Percentiles rank a stretch among this genome's conserved stretches.
Evolutionary conservation across 139 green algal genomes (phyloP).

Genomic region (Yamagishiella unicocca): DNA sequence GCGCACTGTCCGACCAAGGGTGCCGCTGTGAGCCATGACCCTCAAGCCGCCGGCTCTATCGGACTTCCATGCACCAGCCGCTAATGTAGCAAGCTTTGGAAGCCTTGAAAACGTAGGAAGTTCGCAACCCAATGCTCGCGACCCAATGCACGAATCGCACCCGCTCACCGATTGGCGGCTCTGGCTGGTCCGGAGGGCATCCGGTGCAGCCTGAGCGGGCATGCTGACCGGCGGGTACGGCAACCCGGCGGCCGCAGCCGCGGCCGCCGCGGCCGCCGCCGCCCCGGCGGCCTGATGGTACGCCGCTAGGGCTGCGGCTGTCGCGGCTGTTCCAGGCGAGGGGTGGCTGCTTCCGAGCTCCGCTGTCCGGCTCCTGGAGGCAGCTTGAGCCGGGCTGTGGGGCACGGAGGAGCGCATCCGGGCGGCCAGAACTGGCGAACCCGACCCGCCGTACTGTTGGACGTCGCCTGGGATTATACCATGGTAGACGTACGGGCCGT

Average conservation of each 20-base stretch:
- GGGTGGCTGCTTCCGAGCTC: not conserved
- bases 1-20: no score
- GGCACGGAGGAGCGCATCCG: not conserved
- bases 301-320: not conserved
- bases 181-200: no score
- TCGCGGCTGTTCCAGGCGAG: not conserved
- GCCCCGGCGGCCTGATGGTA: not conserved
- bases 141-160: no score
- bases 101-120: no score
- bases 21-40: no score
- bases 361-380: not conserved
- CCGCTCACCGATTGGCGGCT: no score
- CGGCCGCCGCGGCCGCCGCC: not conserved
- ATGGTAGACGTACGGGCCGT: constrained; percentile 47
- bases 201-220: no score
- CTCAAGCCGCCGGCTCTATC: no score
- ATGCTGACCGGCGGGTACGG: constrained; percentile 20
- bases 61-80: no score
- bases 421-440: not conserved
- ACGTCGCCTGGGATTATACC: constrained; percentile 3
- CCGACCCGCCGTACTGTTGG: not conserved
- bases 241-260: not conserved
- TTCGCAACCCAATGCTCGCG: no score
- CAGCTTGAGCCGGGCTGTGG: not conserved
- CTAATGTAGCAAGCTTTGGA: no score